phyloP scores from a whole-genome alignment of 2,329 filamentous ascomycete species.

The Hypoxylon sp. region DNA sequence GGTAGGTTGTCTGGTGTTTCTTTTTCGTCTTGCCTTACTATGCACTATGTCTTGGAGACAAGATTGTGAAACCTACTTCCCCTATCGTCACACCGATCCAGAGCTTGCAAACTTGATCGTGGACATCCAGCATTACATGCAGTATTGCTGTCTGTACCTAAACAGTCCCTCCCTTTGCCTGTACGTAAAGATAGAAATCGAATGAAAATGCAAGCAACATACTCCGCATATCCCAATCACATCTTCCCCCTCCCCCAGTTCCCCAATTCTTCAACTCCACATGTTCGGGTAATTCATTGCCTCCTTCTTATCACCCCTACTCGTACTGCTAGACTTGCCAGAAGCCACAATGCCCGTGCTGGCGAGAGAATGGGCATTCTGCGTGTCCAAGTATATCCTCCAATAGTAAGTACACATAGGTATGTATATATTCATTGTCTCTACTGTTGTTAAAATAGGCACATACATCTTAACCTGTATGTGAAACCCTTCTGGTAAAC shows the following conservation, averaged over 20 bases:
- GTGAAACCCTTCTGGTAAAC: background rate
- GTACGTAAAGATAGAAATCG: background rate
- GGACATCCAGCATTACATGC: constrained; percentile 3
- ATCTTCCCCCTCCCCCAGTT: constrained; percentile 27
- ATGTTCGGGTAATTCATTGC: constrained; percentile 32
- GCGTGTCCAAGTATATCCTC: constrained; percentile 6
- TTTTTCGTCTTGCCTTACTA: background rate
- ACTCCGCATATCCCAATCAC: constrained; percentile 1
- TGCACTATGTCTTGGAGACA: background rate
- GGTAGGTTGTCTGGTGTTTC: background rate
- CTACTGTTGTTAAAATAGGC: too few relatives aligned
- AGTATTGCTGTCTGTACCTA: too few relatives aligned
- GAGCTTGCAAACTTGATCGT: background rate
- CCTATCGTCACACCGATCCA: background rate
- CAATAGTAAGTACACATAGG: constrained; percentile 8
- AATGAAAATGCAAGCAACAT: too few relatives aligned
- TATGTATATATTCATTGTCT: too few relatives aligned
- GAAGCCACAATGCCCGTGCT: too few relatives aligned
- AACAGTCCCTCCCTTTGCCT: too few relatives aligned
- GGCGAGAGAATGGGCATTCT: background rate
- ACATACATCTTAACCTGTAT: background rate
- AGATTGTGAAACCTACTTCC: background rate
- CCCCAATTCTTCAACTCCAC: constrained; percentile 34
- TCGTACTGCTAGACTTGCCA: too few relatives aligned
- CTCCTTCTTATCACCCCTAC: constrained; percentile 6